A percentile compares a stretch with the other conserved stretches of the same genome.
Evolutionary conservation across 1,284 basidiomycete species (phyloP).

Genomic region (Rhodotorula sp.): DNA sequence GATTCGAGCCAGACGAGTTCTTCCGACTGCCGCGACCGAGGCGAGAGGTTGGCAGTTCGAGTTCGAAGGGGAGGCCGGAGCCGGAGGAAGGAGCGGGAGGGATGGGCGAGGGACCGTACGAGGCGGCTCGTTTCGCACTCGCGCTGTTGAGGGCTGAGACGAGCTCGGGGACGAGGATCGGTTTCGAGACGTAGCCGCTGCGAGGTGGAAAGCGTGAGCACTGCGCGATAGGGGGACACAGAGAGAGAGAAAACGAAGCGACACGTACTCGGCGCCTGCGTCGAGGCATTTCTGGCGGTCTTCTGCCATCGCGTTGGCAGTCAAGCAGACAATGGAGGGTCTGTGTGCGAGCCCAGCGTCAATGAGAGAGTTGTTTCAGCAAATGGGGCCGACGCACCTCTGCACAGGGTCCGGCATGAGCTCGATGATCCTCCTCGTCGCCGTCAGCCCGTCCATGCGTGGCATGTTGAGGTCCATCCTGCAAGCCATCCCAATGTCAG

Average conservation of each 20-base stretch:
- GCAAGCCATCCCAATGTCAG: neutral
- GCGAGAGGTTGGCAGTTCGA: slow-evolving; percentile 18
- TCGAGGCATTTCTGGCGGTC: slow-evolving; percentile 27
- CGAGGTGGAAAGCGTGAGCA: too few relatives aligned
- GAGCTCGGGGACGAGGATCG: slow-evolving; percentile 35
- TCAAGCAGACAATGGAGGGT: slow-evolving; percentile 33
- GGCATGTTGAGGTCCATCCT: slow-evolving; percentile 42
- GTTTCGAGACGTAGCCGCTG: slow-evolving; percentile 33
- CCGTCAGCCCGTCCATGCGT: slow-evolving; percentile 27
- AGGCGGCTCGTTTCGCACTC: neutral
- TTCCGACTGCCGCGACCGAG: slow-evolving; percentile 16
- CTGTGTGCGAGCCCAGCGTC: too few relatives aligned
- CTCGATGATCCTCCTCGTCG: slow-evolving; percentile 27
- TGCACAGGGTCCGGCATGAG: slow-evolving; percentile 19
- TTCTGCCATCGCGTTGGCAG: slow-evolving; percentile 38
- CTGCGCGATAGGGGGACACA: too few relatives aligned
- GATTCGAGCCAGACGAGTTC: slow-evolving; percentile 1
- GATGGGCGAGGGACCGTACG: neutral
- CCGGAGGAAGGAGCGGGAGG: neutral
- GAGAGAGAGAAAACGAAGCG: neutral
- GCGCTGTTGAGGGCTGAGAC: slow-evolving; percentile 25
- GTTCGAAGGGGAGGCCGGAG: slow-evolving; percentile 11
- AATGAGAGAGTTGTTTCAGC: too few relatives aligned
- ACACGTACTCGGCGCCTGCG: slow-evolving; percentile 27
- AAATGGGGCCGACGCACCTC: slow-evolving; percentile 15